A percentile compares a stretch with the other conserved stretches of the same genome.
phyloP scores from a whole-genome alignment of 2,329 filamentous ascomycete species.

The Grosmannia serpens region DNA sequence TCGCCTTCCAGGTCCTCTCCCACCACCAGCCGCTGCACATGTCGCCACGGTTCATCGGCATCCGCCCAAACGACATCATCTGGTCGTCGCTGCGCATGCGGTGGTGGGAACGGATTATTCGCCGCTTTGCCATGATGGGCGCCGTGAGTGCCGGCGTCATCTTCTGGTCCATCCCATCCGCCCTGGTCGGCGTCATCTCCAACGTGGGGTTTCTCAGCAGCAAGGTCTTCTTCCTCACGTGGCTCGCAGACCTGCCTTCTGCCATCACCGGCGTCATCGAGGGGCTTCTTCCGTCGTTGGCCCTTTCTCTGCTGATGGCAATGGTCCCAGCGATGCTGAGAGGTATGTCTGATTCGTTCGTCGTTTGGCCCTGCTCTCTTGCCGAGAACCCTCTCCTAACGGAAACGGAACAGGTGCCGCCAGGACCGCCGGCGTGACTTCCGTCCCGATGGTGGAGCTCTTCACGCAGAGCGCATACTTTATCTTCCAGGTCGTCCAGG shows the following conservation, averaged over 20 bases:
- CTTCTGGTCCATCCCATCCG: conserved; percentile 73
- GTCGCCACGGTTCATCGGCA: conserved; percentile 72
- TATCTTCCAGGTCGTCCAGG: conserved; percentile 68
- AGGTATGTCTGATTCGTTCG: conserved; percentile 31
- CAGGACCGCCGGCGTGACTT: conserved; percentile 59
- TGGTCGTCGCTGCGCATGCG: conserved; percentile 63
- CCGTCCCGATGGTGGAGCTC: conserved; percentile 59
- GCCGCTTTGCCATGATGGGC: conserved; percentile 50
- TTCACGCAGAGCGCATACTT: conserved; percentile 73
- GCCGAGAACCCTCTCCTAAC: conserved; percentile 12
- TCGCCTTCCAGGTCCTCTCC: conserved; percentile 69
- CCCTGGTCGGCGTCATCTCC: conserved; percentile 71
- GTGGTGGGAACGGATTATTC: conserved; percentile 68
- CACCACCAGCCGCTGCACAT: conserved; percentile 76
- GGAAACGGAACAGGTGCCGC: conserved; percentile 62
- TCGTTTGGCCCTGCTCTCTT: background rate
- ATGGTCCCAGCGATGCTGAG: conserved; percentile 68
- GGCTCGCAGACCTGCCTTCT: conserved; percentile 59
- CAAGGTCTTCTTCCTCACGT: conserved; percentile 56
- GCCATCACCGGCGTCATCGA: conserved; percentile 67
- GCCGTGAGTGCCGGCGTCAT: conserved; percentile 64
- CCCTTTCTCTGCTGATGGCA: conserved; percentile 72
- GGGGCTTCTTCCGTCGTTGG: conserved; percentile 68
- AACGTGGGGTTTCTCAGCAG: conserved; percentile 64
- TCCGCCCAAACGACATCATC: conserved; percentile 70